phyloP scores from a whole-genome alignment of 129 eudicot genomes.

The Gnaphalium uliginosum region DNA sequence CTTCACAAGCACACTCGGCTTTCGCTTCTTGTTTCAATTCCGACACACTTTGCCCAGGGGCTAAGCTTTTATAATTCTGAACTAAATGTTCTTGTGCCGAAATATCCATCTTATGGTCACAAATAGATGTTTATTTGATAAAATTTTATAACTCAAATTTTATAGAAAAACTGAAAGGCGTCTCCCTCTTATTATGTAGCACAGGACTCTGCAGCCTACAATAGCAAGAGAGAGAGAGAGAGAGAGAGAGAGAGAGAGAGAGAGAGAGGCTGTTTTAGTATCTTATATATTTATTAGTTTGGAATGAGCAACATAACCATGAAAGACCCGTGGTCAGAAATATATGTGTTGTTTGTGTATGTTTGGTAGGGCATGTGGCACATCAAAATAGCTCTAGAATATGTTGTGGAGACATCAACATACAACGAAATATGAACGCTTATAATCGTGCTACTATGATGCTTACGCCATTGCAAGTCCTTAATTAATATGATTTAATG shows the following conservation, averaged over 20 bases:
- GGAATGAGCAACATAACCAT: neutral
- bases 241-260: too few relatives aligned
- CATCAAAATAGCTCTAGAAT: neutral
- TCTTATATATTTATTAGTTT: neutral
- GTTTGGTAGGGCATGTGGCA: neutral
- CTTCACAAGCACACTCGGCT: slow-evolving; percentile 21
- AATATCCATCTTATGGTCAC: slow-evolving; percentile 29
- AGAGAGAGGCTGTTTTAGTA: slow-evolving; percentile 6
- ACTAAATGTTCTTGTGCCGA: slow-evolving; percentile 10
- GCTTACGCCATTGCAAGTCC: neutral
- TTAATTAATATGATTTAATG: neutral
- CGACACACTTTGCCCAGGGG: slow-evolving; percentile 22
- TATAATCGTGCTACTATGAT: neutral
- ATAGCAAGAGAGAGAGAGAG: neutral
- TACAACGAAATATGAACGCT: neutral
- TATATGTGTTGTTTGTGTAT: neutral
- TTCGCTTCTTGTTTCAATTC: slow-evolving; percentile 12
- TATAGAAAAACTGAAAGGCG: neutral
- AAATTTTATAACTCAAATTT: neutral
- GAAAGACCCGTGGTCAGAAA: neutral
- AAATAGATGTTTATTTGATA: slow-evolving; percentile 1
- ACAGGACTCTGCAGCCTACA: slow-evolving; percentile 17
- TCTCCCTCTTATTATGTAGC: neutral
- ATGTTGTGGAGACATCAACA: neutral
- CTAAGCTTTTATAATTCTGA: slow-evolving; percentile 23